Conservation (phyloP, 176 grass and related monocot genomes). For the Triticum dicoccoides region DNA sequence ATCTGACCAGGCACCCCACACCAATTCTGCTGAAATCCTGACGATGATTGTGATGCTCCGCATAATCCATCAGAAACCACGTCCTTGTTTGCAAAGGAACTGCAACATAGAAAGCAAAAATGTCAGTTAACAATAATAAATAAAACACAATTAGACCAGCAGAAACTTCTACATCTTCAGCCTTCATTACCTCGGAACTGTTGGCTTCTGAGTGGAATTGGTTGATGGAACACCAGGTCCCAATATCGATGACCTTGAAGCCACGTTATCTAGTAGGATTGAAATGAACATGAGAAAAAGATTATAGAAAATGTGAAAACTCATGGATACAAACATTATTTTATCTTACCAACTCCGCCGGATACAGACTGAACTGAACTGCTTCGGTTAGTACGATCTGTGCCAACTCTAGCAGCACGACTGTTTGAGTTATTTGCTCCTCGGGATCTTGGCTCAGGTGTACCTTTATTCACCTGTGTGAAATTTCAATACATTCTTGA, state of each 20-base stretch:
- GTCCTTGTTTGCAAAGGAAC: constrained; percentile 45
- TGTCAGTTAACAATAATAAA: neutral
- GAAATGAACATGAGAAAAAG: constrained; percentile 23
- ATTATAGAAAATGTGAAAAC: constrained; percentile 12
- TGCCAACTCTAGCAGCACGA: constrained; percentile 52
- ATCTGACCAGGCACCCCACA: constrained; percentile 74
- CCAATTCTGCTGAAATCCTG: constrained; percentile 69
- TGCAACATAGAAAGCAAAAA: constrained; percentile 38
- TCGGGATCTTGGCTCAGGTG: constrained; percentile 58
- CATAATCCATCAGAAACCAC: constrained; percentile 48
- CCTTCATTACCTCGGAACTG: constrained; percentile 51
- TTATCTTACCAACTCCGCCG: constrained; percentile 42
- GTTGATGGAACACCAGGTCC: constrained; percentile 49
- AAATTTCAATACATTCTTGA: constrained; percentile 36
- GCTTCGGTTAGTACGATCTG: constrained; percentile 49
- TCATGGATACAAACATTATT: constrained; percentile 15
- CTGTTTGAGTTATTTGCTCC: constrained; percentile 62
- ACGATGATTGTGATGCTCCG: constrained; percentile 43
- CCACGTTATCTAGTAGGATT: constrained; percentile 43
- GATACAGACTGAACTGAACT: constrained; percentile 59
- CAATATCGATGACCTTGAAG: constrained; percentile 60
- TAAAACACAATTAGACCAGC: neutral
- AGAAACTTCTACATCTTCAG: constrained; percentile 9
- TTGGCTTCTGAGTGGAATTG: constrained; percentile 45
- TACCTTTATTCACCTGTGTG: constrained; percentile 72